Evolutionary conservation across 139 green algal genomes (phyloP), one percentile per base, ranked within the genome.

Genomic region (Micractinium conductrix): DNA sequence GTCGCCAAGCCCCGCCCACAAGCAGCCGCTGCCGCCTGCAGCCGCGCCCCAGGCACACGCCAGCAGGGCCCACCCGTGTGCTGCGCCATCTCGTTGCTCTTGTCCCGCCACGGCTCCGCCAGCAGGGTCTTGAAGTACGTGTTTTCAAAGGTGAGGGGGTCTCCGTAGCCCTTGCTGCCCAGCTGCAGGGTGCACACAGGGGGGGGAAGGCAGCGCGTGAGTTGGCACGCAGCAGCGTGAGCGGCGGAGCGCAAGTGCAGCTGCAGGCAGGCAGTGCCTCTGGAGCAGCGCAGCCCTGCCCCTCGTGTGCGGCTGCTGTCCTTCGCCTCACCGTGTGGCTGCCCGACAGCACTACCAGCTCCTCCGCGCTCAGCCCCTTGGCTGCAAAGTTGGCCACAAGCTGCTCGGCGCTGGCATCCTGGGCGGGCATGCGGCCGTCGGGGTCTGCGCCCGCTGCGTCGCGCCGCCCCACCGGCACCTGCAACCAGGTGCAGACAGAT

Each of bases 121-220:
- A 97, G 88, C 83, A 98, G 89, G 8, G 86, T 85, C 55, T 73
- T 93, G 89, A 93, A 99, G 90, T 99, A 99, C 0, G 82, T 85
- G 78, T 98, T 98, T 91, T 98, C 95, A 93, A 99, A 99, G 5
- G 86, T 93, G 21, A 92, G 55, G 22, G 96, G 91, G 72, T 97
- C 94, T 4, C 97, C 97, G 87, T 96, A 99, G 30, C 96, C 96
- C 86, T 99, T 99, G 83, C 69, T 89, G 74, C 94, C 94, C 70
- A 93, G 65, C 87, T 91, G 85, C 84, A 35, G 83, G 24, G 72
- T 83, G 50, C 90, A 90, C 0, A 73, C 89, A 75, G 35, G 33
- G 4, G 35, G 9, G 30, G 28, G 17, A 38, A 12, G 63, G 63
- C 17, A n/a, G n/a, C n/a, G 35, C 30, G 12, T 9, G 30, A 22